These are phyloP conservation scores for Bipolaris oryzae DNA, from an alignment of 2,329 filamentous ascomycete genomes.

Conservation along the genomic window DNA sequence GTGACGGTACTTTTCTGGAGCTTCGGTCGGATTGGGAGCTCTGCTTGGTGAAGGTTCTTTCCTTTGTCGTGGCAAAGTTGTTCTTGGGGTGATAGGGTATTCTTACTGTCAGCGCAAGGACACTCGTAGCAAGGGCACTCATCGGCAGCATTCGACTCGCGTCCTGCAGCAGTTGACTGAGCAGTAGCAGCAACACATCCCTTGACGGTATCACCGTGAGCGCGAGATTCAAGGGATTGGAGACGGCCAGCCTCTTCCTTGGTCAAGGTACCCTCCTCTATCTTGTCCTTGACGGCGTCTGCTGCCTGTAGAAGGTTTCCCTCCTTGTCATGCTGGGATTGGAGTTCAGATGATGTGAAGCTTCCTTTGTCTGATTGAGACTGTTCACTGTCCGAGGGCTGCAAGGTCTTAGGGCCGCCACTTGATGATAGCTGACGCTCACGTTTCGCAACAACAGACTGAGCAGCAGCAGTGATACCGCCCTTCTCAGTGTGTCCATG, in stretches of 20 bases:
- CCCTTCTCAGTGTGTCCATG: slow-evolving; percentile 44
- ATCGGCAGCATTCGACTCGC: not conserved
- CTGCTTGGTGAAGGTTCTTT: slow-evolving; percentile 28
- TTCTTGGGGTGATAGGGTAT: slow-evolving; percentile 21
- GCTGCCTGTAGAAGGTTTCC: slow-evolving; percentile 40
- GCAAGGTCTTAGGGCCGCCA: slow-evolving; percentile 9
- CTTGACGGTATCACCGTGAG: slow-evolving; percentile 15
- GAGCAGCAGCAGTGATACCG: slow-evolving; percentile 47
- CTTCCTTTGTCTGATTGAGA: slow-evolving; percentile 20
- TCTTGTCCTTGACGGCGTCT: slow-evolving; percentile 38
- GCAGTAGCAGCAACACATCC: slow-evolving; percentile 42
- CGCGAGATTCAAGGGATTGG: slow-evolving; percentile 40
- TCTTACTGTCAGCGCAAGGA: slow-evolving; percentile 19
- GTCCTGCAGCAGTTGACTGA: slow-evolving; percentile 13
- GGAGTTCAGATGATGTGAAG: slow-evolving; percentile 27
- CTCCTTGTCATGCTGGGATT: slow-evolving; percentile 40
- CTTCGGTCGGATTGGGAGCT: slow-evolving; percentile 37
- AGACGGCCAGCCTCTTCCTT: slow-evolving; percentile 41
- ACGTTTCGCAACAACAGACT: slow-evolving; percentile 47
- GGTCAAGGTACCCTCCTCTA: slow-evolving; percentile 42
- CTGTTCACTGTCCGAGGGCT: slow-evolving; percentile 4
- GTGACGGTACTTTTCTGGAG: slow-evolving; percentile 42
- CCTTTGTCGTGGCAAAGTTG: slow-evolving; percentile 41
- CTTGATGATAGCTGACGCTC: slow-evolving; percentile 29
- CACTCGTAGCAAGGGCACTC: too few species aligned